Evolutionary conservation across 306 rosid species (phyloP).

Genomic region (Sesbania bispinosa): DNA sequence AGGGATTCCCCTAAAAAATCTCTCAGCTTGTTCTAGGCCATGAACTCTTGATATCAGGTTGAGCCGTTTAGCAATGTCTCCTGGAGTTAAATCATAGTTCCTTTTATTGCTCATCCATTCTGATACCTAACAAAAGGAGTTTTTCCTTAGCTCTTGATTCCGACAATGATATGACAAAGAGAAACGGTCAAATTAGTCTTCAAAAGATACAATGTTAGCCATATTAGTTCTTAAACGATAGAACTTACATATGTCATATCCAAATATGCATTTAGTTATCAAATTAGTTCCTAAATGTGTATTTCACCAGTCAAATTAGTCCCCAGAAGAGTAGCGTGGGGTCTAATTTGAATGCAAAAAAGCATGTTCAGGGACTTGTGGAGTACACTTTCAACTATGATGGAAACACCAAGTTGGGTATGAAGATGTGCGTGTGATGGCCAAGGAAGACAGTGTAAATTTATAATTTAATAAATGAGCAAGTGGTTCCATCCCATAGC

Average conservation of each 20-base stretch:
- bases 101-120: constrained; percentile 51
- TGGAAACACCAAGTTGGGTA: no score
- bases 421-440: no score
- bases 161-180: neutral
- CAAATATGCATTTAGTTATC: neutral
- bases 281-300: neutral
- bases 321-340: no score
- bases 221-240: neutral
- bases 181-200: neutral
- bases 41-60: constrained; percentile 59
- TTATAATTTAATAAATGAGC: no score
- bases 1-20: constrained; percentile 38
- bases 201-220: neutral
- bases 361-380: no score
- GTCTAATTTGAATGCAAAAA: no score
- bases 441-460: no score
- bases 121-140: constrained; percentile 39
- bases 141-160: neutral
- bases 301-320: no score
- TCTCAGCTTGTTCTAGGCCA: constrained; percentile 63
- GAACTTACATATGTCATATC: neutral
- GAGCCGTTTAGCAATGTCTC: constrained; percentile 43
- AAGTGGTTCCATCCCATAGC: no score
- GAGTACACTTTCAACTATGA: no score
- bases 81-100: constrained; percentile 23